Evolutionary conservation across 352 stramenopile species (phyloP).

Genomic region (Pythium pectinolyticum): DNA sequence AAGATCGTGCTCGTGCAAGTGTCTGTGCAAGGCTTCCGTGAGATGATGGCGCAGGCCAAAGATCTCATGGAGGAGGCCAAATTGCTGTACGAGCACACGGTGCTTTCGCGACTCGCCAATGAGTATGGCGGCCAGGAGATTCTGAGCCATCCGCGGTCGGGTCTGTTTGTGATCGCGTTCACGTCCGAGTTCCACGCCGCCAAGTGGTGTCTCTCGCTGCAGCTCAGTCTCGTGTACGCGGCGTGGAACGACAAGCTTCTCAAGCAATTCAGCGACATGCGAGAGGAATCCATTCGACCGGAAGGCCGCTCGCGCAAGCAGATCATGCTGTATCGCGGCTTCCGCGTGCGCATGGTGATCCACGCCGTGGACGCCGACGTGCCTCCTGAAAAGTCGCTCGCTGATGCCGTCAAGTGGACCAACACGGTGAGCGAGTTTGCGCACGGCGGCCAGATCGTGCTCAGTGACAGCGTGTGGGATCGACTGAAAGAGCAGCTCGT

Average conservation of each 20-base stretch:
- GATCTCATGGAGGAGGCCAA: constrained; percentile 88
- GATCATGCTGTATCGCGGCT: constrained; percentile 76
- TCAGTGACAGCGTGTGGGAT: constrained; percentile 86
- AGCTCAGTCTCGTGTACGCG: constrained; percentile 83
- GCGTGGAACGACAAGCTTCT: constrained; percentile 87
- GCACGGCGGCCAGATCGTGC: constrained; percentile 80
- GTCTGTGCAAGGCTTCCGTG: constrained; percentile 78
- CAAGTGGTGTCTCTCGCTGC: constrained; percentile 85
- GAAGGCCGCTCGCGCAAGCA: constrained; percentile 57
- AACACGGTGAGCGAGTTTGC: constrained; percentile 83
- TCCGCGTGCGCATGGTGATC: constrained; percentile 87
- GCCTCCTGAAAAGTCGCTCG: constrained; percentile 56
- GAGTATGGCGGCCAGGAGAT: constrained; percentile 86
- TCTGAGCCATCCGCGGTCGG: constrained; percentile 68
- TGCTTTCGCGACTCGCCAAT: constrained; percentile 76
- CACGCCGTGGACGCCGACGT: constrained; percentile 65
- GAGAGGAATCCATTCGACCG: constrained; percentile 49
- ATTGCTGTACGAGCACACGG: constrained; percentile 84
- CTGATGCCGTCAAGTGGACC: constrained; percentile 80
- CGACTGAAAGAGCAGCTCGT: constrained; percentile 85
- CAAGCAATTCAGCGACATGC: constrained; percentile 83
- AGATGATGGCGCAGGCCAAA: constrained; percentile 73
- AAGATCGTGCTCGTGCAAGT: constrained; percentile 86
- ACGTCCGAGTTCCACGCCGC: constrained; percentile 83
- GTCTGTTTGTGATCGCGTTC: constrained; percentile 84